A percentile compares a stretch with the other conserved stretches of the same genome.
These are phyloP conservation scores for Mallotus repandus DNA, from an alignment of 441 rosid species.

Conservation along the genomic window DNA sequence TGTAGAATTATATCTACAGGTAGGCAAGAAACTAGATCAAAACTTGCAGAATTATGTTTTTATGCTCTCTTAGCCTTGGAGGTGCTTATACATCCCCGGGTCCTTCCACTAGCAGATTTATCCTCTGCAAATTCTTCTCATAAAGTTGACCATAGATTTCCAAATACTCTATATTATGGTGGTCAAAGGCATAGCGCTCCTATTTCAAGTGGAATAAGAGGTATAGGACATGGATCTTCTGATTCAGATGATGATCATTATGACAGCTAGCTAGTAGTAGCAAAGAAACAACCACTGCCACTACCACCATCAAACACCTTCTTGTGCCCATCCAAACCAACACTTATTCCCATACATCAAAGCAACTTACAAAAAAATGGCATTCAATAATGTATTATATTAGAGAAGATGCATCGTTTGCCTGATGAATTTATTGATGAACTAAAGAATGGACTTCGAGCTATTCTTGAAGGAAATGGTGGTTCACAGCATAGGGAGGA, in stretches of 20 bases:
- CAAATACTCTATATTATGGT: slow-evolving; percentile 26
- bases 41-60: slow-evolving; percentile 63
- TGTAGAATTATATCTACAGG: slow-evolving; percentile 41
- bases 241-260: slow-evolving; percentile 44
- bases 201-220: slow-evolving; percentile 30
- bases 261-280: slow-evolving; percentile 40
- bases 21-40: slow-evolving; percentile 50
- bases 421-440: slow-evolving; percentile 82
- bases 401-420: slow-evolving; percentile 64
- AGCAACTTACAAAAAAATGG: no score
- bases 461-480: slow-evolving; percentile 79
- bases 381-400: no score
- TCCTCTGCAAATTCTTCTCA: slow-evolving; percentile 29
- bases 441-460: slow-evolving; percentile 71
- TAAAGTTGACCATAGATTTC: slow-evolving; percentile 26
- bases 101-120: slow-evolving; percentile 51
- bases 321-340: no score
- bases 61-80: slow-evolving; percentile 72
- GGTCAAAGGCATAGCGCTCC: slow-evolving; percentile 28
- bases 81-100: slow-evolving; percentile 83
- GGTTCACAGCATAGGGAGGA: slow-evolving; percentile 81
- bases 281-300: slow-evolving; percentile 14
- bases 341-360: no score
- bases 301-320: no score
- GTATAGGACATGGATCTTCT: slow-evolving; percentile 18